Evolutionary conservation across 148 eudicot species (phyloP), one percentile per base, ranked within the genome.

Genomic region (Cornus controversa): DNA sequence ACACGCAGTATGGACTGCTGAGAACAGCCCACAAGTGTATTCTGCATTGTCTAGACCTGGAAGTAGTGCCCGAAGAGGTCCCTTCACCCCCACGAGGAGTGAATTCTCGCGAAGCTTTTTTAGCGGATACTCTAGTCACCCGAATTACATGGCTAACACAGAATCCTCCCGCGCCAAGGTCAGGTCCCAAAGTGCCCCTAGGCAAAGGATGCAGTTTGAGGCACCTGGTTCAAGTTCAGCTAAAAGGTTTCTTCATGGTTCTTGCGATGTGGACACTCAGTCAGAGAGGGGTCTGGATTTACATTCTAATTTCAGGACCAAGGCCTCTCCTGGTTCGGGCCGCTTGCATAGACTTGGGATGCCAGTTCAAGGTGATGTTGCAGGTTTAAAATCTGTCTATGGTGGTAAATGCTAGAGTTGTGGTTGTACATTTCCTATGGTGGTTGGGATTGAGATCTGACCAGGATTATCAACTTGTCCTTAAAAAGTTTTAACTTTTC

Each of bases 141-240:
- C 91, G 3, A 90, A 81, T 73, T 93, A 89, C 80, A 93, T 93
- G 98, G 87, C 91, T 10, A 84, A 91, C 79, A 93, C 96, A 0
- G 85, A 91, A 24, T 91, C 98, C 5, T 92, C 87, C 45, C 81
- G 79, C 71, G 97, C 97, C 8, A 94, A 88, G 80, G 54, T 82
- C 13, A 84, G 98, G 87, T 92, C 97, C 31, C 91, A 89, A 18
- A 94, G 97, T 25, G 98, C 94, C 34, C 94, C 97, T 13, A 85
- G 84, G 82, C 92, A 90, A 74, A 84, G 97, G 80, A 40, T 74
- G 40, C 75, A 79, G n/a, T 4, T 67, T 36, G 92, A 87, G 67
- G 87, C 84, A 58, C 71, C 79, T 4, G 80, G 85, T 10, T 69
- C 34, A 31, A 0, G 34, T 31, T 31, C 85, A 1, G 74, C 80